Evolutionary conservation across 306 rosid genomes (phyloP).

Genomic region (Parietaria judaica): DNA sequence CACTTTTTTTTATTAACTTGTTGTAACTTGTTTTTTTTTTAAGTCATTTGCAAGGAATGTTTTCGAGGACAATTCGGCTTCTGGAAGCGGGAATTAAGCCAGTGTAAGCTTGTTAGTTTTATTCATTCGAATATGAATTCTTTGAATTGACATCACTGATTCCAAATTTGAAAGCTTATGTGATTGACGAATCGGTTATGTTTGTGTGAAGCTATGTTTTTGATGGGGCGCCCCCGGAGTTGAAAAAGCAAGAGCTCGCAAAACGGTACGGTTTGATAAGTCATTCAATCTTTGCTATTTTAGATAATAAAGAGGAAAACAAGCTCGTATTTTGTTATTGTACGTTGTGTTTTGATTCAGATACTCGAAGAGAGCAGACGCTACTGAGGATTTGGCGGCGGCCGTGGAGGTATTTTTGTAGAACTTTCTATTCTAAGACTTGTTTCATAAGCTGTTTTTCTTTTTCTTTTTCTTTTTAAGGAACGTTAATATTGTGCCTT

Average conservation of each 20-base stretch:
- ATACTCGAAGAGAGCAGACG: slow-evolving; percentile 70
- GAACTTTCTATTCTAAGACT: background rate
- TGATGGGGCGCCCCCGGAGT: slow-evolving; percentile 84
- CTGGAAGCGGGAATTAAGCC: slow-evolving; percentile 96
- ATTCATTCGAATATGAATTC: background rate
- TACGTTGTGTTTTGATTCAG: slow-evolving; percentile 30
- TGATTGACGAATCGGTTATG: slow-evolving; percentile 6
- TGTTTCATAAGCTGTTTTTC: background rate
- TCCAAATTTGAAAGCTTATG: background rate
- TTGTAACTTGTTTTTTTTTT: slow-evolving; percentile 1
- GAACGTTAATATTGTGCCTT: background rate
- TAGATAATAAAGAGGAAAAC: background rate
- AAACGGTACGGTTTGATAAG: slow-evolving; percentile 53
- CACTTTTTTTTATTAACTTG: background rate
- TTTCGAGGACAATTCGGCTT: slow-evolving; percentile 82
- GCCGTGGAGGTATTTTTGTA: slow-evolving; percentile 53
- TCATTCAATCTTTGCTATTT: slow-evolving; percentile 3
- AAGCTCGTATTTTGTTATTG: background rate
- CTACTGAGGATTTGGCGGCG: slow-evolving; percentile 57
- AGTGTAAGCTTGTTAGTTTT: slow-evolving; percentile 34
- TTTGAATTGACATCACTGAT: background rate
- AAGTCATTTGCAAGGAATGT: slow-evolving; percentile 99
- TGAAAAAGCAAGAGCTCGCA: slow-evolving; percentile 90
- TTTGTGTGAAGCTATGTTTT: slow-evolving; percentile 65
- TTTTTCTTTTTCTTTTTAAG: too few species aligned